Conservation (phyloP, 2,329 filamentous ascomycete genomes). For the Arthroderma sp. region DNA sequence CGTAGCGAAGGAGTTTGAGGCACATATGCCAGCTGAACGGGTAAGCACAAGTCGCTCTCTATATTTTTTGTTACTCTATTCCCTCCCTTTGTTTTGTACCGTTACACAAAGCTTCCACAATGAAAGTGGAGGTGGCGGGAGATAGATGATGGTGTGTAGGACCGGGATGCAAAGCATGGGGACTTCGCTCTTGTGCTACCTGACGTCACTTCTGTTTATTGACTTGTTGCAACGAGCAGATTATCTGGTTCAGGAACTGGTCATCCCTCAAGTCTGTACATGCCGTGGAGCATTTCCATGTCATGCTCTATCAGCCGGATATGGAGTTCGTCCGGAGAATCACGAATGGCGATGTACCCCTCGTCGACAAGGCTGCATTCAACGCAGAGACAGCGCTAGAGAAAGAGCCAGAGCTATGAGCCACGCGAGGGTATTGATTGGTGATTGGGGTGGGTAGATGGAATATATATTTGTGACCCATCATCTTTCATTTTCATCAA, state of each 20-base stretch:
- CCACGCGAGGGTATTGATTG: too few relatives aligned
- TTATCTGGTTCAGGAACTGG: slow-evolving; percentile 55
- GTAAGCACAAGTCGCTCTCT: slow-evolving; percentile 15
- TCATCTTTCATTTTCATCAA: too few relatives aligned
- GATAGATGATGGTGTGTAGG: too few relatives aligned
- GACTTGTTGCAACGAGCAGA: slow-evolving; percentile 22
- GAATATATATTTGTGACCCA: too few relatives aligned
- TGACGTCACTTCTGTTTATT: neutral
- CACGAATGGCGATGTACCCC: slow-evolving; percentile 60
- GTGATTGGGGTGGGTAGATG: too few relatives aligned
- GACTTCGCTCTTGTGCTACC: neutral
- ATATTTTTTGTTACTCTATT: neutral
- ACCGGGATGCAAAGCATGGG: too few relatives aligned
- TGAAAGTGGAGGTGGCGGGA: too few relatives aligned
- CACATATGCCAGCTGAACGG: slow-evolving; percentile 28
- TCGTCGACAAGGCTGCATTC: slow-evolving; percentile 35
- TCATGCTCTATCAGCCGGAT: slow-evolving; percentile 58
- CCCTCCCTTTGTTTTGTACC: slow-evolving; percentile 3
- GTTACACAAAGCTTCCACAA: neutral
- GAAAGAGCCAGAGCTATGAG: too few relatives aligned
- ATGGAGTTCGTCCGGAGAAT: slow-evolving; percentile 53
- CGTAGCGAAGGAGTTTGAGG: slow-evolving; percentile 45
- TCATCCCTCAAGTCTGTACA: slow-evolving; percentile 47
- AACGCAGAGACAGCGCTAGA: too few relatives aligned
- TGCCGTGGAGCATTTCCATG: slow-evolving; percentile 44